Base-by-base conservation (phyloP, 306 rosid species). In the Quillaja saponaria region DNA sequence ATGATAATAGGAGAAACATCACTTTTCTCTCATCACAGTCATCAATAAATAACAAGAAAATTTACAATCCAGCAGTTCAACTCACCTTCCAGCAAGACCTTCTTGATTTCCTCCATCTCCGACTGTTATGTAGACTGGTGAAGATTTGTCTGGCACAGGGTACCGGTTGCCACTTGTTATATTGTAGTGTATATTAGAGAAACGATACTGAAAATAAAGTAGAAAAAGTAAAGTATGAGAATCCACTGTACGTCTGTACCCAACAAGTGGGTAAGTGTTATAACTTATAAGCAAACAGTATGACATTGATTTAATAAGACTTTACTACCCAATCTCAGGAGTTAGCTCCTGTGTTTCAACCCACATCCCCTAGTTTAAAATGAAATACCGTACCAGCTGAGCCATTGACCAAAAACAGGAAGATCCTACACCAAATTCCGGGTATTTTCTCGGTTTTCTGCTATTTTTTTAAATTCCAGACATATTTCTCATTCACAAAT, bases 51-150 rank as follows among this genome's bases (percentile, higher is more conserved):
- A 50, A 45, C 66, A 56, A 37, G 50, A 53, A 59, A 35, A 39
- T 3, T 25, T 13, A 58, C 42, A 31, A 68, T 8, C 55, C 40
- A 40, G 54, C 20, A 50, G 55, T 15, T n/a, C 52, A 55, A 33
- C 47, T 74, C 77, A 94, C 99, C 71, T 87, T 68, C 71, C 76
- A 63, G 99, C 99, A 72, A 94, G 99, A 64, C 99, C 99, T 81
- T 89, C 99, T 77, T 89, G 96, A 64, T 94, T 94, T 76, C 97
- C 97, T 61, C 97, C 99, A 73, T 94, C 99, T 70, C 99, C 99
- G 13, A 94, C 96, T 14, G 99, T 94, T 55, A 94, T 81, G 76
- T 94, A 94, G 14, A 94, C 82, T 49, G 97, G 99, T 12, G 99
- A 97, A 5, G 90, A 78, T 70, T 94, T 87, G 85, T 94, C 85